A percentile compares a stretch with the other conserved stretches of the same genome.
Conservation (phyloP, 2,329 filamentous ascomycete genomes). For the Phaeomoniella chlamydospora region DNA sequence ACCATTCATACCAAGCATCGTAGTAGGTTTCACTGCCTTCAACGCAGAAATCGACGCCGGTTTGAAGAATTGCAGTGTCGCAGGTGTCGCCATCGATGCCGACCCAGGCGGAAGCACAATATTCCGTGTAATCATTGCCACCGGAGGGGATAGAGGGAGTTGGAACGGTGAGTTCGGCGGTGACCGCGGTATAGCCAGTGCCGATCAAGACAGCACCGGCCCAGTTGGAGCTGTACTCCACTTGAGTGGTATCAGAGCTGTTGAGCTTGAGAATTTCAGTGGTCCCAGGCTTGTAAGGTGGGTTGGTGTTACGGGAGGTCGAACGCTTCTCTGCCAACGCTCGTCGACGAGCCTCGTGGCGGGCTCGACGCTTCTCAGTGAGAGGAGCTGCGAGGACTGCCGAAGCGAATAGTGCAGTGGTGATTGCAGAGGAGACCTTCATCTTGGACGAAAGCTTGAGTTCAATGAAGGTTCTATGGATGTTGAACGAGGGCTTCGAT, state of each 20-base stretch:
- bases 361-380: constrained; percentile 2
- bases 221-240: constrained; percentile 43
- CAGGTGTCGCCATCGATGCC: constrained; percentile 49
- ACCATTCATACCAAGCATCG: constrained; percentile 50
- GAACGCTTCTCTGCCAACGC: too few relatives aligned
- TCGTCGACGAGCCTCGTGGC: too few relatives aligned
- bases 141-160: constrained; percentile 27
- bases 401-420: constrained; percentile 11
- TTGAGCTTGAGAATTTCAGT: constrained; percentile 13
- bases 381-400: constrained; percentile 15
- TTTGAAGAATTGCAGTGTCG: constrained; percentile 38
- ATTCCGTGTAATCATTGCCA: constrained; percentile 17
- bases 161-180: constrained; percentile 39
- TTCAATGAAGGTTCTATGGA: background rate
- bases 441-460: constrained; percentile 8
- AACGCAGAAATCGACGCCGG: constrained; percentile 41
- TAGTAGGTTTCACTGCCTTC: constrained; percentile 26
- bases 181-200: constrained; percentile 36
- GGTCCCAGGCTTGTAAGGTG: constrained; percentile 6
- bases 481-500: too few relatives aligned
- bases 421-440: constrained; percentile 13
- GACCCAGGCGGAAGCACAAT: constrained; percentile 42
- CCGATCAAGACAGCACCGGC: constrained; percentile 41
- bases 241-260: constrained; percentile 23
- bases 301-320: background rate